Percentiles rank a stretch among this genome's conserved stretches.
These are phyloP conservation scores for Pulveroboletus sp. DNA, from an alignment of 768 basidiomycete genomes.

Conservation along the genomic window DNA sequence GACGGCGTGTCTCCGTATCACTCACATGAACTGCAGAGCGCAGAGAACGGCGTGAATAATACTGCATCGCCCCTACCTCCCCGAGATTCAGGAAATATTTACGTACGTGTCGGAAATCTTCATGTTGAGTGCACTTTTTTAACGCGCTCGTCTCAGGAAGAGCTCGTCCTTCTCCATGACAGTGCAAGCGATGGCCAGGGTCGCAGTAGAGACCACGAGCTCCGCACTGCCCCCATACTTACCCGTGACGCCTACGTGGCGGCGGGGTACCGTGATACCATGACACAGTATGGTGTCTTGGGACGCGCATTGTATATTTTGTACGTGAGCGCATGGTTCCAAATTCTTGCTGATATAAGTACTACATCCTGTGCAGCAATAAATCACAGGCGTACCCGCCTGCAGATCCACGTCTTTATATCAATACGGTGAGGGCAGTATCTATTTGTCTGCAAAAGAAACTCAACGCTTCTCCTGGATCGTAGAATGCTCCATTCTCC, in stretches of 20 bases:
- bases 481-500: slow-evolving; percentile 68
- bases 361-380: slow-evolving; percentile 25
- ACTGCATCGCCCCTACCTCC: neutral
- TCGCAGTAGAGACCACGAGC: slow-evolving; percentile 29
- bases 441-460: neutral
- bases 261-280: slow-evolving; percentile 29
- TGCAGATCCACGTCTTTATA: slow-evolving; percentile 51
- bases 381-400: slow-evolving; percentile 28
- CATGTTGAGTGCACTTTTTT: neutral
- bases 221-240: slow-evolving; percentile 46
- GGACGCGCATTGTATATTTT: slow-evolving; percentile 44
- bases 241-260: slow-evolving; percentile 45
- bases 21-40: slow-evolving; percentile 6
- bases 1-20: neutral
- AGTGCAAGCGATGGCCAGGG: slow-evolving; percentile 12
- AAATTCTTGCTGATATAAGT: neutral
- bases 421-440: slow-evolving; percentile 53
- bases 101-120: slow-evolving; percentile 18
- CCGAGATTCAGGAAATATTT: slow-evolving; percentile 11
- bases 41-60: slow-evolving; percentile 1
- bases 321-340: slow-evolving; percentile 30
- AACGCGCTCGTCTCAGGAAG: slow-evolving; percentile 18
- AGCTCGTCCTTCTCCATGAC: slow-evolving; percentile 31
- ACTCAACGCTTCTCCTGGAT: neutral
- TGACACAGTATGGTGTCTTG: slow-evolving; percentile 59